Base-by-base conservation (phyloP, 2,329 filamentous ascomycete genomes). In the Alternaria postmessia region DNA sequence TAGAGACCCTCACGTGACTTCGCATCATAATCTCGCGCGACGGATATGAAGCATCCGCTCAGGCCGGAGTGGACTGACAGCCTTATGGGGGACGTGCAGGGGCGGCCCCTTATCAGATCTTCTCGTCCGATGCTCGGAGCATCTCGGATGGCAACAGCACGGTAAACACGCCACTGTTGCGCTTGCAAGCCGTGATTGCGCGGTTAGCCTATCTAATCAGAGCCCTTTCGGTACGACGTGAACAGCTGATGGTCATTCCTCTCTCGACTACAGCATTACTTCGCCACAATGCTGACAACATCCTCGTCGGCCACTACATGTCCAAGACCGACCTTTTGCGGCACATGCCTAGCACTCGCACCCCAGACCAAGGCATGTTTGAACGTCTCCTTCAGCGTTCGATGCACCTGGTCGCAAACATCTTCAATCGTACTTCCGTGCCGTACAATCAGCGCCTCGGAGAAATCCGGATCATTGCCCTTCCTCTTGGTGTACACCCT, bases 321-420 rank as follows among this genome's bases (percentile, higher is more conserved):
- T 7, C 87, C 84, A 72, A 99, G 79, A 1, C 95, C 96, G 38
- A 97, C 94, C 64, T 95, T 85, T 83, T 99, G 95, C 36, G 96
- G 95, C 36, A 98, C 85, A 83, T 99, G 96, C 73, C 93, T 89
- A 36, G 95, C 95, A 79, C 94, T 98, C 18, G 94, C 94, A 5
- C 95, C 95, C 96, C 96, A 99, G 0, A 99, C 95, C 67, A 98
- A 81, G 3, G 95, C 96, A 81, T 98, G 97, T 84, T 98, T 99
- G 86, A 98, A 99, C 5, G 93, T 97, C 65, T 99, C 96, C 87
- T 98, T 99, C 67, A 99, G 83, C 26, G 89, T 95, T 63, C 95
- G 86, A 81, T 99, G 95, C 68, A 99, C 91, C 71, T 92, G 89
- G 79, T 99, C 95, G 80, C 95, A 99, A 9, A 99, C 95, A 79